phyloP scores from a whole-genome alignment of 2,329 filamentous ascomycete species.

The Drechslerella dactyloides region DNA sequence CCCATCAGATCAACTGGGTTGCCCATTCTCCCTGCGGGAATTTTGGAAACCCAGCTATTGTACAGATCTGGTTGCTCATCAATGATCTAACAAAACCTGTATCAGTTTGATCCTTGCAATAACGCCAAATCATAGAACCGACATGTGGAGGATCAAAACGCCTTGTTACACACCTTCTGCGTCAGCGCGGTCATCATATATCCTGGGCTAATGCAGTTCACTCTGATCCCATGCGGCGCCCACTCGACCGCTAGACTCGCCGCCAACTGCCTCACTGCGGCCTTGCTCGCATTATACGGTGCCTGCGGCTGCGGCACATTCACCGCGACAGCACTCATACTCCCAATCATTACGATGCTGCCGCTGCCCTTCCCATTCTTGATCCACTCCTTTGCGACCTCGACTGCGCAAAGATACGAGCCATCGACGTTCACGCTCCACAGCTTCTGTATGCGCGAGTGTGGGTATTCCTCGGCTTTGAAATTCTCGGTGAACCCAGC shows the following conservation, averaged over 20 bases:
- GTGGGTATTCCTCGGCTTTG: constrained; percentile 78
- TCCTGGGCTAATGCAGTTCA: constrained; percentile 93
- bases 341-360: constrained; percentile 92
- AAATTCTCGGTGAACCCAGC: constrained; percentile 97
- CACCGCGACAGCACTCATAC: constrained; percentile 92
- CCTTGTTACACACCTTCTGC: constrained; percentile 32
- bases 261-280: constrained; percentile 86
- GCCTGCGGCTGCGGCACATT: constrained; percentile 94
- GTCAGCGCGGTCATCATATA: constrained; percentile 92
- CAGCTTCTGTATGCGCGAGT: constrained; percentile 88
- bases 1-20: constrained; percentile 91
- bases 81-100: constrained; percentile 66
- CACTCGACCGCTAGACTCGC: constrained; percentile 91
- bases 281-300: constrained; percentile 71
- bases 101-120: no score
- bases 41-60: constrained; percentile 87
- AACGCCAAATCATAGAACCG: no score
- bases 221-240: constrained; percentile 83
- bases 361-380: constrained; percentile 73
- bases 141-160: no score
- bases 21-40: constrained; percentile 93
- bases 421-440: constrained; percentile 94
- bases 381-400: constrained; percentile 87
- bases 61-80: constrained; percentile 90
- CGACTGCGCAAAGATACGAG: constrained; percentile 85